phyloP scores from a whole-genome alignment of 2,329 filamentous ascomycete genomes.

The Arthrobotrys musiformis region DNA sequence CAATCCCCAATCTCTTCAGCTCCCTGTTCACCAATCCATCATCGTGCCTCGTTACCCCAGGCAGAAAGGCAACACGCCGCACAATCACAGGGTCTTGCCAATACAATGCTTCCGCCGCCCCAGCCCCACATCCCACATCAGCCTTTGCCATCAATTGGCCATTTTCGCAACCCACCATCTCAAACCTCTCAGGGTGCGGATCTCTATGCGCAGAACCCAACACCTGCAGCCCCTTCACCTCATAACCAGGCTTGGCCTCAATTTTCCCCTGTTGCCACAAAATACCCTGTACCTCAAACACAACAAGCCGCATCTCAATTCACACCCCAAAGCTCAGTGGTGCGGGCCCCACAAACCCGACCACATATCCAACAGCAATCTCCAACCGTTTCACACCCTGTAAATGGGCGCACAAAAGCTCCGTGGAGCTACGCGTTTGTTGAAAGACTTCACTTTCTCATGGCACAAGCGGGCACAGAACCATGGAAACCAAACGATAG shows the following conservation, averaged over 20 bases:
- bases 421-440: slow-evolving; percentile 19
- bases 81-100: slow-evolving; percentile 5
- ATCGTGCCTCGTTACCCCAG: slow-evolving; percentile 1
- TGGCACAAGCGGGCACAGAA: slow-evolving; percentile 17
- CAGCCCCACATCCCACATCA: slow-evolving; percentile 22
- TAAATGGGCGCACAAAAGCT: not conserved
- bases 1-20: slow-evolving; percentile 1
- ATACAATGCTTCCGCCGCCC: slow-evolving; percentile 29
- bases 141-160: not conserved
- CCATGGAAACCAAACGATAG: slow-evolving; percentile 30
- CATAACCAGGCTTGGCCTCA: not conserved
- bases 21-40: slow-evolving; percentile 9
- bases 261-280: not conserved
- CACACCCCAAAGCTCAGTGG: not conserved
- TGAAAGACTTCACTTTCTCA: slow-evolving; percentile 25
- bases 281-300: not conserved
- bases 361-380: slow-evolving; percentile 9
- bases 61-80: not conserved
- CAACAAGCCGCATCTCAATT: slow-evolving; percentile 8
- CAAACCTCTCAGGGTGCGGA: not conserved
- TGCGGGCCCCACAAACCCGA: not conserved
- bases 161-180: slow-evolving; percentile 2
- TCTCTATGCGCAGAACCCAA: not conserved
- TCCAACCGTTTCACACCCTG: not conserved
- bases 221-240: not conserved